phyloP scores from a whole-genome alignment of 768 basidiomycete species.

The Russula virescens region DNA sequence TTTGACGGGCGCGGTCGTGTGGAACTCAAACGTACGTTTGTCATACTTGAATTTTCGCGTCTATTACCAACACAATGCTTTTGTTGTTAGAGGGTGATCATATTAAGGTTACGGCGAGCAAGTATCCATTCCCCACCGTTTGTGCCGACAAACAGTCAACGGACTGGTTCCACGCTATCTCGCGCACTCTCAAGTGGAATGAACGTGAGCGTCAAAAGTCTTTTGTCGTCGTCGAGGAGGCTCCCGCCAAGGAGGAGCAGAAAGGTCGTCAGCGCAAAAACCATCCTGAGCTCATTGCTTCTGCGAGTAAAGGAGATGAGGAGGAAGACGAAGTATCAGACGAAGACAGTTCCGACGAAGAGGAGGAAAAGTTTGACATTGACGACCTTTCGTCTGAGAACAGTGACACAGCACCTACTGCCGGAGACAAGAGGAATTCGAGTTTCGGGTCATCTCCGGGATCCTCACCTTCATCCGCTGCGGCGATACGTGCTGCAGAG shows the following conservation, averaged over 20 bases:
- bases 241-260: constrained; percentile 40
- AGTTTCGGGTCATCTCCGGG: neutral
- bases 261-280: neutral
- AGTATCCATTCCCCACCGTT: constrained; percentile 97
- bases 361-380: constrained; percentile 89
- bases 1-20: constrained; percentile 97
- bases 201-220: constrained; percentile 98
- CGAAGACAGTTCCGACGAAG: constrained; percentile 48
- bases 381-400: constrained; percentile 57
- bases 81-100: constrained; percentile 85
- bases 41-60: neutral
- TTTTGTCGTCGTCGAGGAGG: constrained; percentile 96
- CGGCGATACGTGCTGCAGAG: constrained; percentile 20
- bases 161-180: constrained; percentile 98
- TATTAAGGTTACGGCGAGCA: constrained; percentile 95
- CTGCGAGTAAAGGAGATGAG: constrained; percentile 24
- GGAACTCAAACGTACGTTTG: constrained; percentile 80
- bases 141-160: constrained; percentile 97
- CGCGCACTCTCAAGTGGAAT: constrained; percentile 97
- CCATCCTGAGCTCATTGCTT: neutral
- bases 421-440: neutral
- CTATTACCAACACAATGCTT: constrained; percentile 13
- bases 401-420: neutral
- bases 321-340: constrained; percentile 36
- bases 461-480: constrained; percentile 4